Evolutionary conservation across 2,329 filamentous ascomycete genomes (phyloP), one percentile per base, ranked within the genome.

Genomic region (Scytalidium sp.): DNA sequence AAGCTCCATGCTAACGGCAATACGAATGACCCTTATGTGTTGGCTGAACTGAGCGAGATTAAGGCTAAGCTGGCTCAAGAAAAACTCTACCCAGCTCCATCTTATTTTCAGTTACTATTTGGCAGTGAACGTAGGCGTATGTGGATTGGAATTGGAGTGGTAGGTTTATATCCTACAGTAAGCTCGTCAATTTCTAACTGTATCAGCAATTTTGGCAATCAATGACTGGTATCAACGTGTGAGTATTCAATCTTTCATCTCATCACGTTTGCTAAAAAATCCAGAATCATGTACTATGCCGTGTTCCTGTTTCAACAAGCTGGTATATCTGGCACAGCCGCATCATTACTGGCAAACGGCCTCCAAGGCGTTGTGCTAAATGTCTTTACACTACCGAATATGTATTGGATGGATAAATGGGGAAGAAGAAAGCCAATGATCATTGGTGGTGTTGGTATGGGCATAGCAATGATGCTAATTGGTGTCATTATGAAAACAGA

Each of bases 1-100:
- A 76, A 75, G 51, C 80, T 47, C 20, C 32, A 39, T 47, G 51
- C n/a, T 15, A 46, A 73, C 40, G 72, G 72, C 39, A 25, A 43
- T 19, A 20, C 8, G 22, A 43, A 25, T 20, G 41, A 43, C n/a
- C 17, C 22, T 10, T 43, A 45, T 27, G 43, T 45, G 5, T 25
- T 22, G 15, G 41, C 41, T 11, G 41, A 43, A 25, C 20, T 43
- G 41, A 43, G 22, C 10, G 41, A 43, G 41, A 43, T 43, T 19
- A 25, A 13, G 19, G 41, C 22, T 13, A 43, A 43, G 23, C 17
- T 45, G 10, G 25, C 5, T 19, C 23, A 25, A 13, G 43, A 45
- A 22, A 45, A 43, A 20, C 41, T 36, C 32, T 36, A 60, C n/a
- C 53, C 52, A 4, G 49, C 56, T 36, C 52, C 59, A n/a, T 32